Evolutionary conservation across 2,329 filamentous ascomycete genomes (phyloP).

Genomic region (Trichoderma pleuroti): DNA sequence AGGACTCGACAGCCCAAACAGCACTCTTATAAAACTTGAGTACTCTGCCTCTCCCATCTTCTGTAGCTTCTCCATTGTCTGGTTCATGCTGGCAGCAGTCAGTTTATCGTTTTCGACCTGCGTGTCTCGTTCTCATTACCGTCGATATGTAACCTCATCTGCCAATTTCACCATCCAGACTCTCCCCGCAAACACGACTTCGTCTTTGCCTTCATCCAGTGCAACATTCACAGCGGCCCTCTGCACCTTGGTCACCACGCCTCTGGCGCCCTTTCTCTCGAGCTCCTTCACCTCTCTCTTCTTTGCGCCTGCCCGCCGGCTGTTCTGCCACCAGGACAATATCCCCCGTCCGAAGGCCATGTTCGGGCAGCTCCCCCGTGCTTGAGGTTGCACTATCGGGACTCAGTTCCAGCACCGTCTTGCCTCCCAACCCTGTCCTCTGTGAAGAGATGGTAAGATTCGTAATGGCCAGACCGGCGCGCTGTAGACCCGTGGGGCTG

Average conservation of each 20-base stretch:
- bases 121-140: constrained; percentile 34
- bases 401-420: constrained; percentile 77
- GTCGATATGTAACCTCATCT: constrained; percentile 63
- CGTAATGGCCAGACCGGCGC: constrained; percentile 73
- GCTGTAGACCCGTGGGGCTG: constrained; percentile 65
- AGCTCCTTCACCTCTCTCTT: constrained; percentile 70
- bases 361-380: constrained; percentile 61
- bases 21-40: constrained; percentile 56
- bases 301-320: constrained; percentile 65
- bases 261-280: constrained; percentile 64
- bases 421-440: constrained; percentile 87
- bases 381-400: constrained; percentile 65
- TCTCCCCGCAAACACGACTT: constrained; percentile 42
- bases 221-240: constrained; percentile 61
- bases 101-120: neutral
- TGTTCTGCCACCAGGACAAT: constrained; percentile 75
- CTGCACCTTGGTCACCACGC: constrained; percentile 65
- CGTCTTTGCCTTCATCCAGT: constrained; percentile 61
- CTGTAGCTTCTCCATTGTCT: constrained; percentile 57
- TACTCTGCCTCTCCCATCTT: constrained; percentile 57
- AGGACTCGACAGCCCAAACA: constrained; percentile 58
- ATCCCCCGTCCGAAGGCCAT: constrained; percentile 73
- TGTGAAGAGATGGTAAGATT: constrained; percentile 72
- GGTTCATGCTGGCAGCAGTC: constrained; percentile 51
- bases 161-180: constrained; percentile 66